Evolutionary conservation across 306 rosid species (phyloP).

Genomic region (Quercus cerris): DNA sequence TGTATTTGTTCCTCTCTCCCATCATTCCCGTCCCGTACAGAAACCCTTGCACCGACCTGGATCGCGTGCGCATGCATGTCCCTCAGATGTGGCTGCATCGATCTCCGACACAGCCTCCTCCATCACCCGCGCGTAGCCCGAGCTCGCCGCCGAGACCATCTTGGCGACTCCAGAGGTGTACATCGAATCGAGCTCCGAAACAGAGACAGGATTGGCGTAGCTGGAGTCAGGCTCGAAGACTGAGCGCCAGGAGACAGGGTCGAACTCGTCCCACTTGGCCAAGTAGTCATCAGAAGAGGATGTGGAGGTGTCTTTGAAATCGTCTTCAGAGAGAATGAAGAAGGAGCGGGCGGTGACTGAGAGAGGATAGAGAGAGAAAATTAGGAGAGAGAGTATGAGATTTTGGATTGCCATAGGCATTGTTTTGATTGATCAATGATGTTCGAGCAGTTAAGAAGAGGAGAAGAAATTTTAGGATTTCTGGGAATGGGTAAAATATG

Average conservation of each 20-base stretch:
- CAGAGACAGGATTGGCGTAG: slow-evolving; percentile 5
- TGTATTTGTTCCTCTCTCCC: slow-evolving; percentile 62
- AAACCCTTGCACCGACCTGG: slow-evolving; percentile 73
- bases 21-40: slow-evolving; percentile 64
- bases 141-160: slow-evolving; percentile 45
- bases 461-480: too few relatives aligned
- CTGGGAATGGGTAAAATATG: too few relatives aligned
- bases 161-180: slow-evolving; percentile 58
- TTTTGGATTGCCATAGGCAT: slow-evolving; percentile 26
- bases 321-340: slow-evolving; percentile 75
- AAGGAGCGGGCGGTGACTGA: slow-evolving; percentile 56
- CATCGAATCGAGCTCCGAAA: slow-evolving; percentile 20
- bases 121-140: slow-evolving; percentile 44
- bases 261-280: slow-evolving; percentile 88
- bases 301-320: slow-evolving; percentile 44
- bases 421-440: neutral
- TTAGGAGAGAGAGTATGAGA: slow-evolving; percentile 29
- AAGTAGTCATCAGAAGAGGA: slow-evolving; percentile 26
- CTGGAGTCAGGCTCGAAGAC: slow-evolving; percentile 59
- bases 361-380: slow-evolving; percentile 36
- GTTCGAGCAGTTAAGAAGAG: too few relatives aligned
- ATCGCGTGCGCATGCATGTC: slow-evolving; percentile 47
- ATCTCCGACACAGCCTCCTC: slow-evolving; percentile 64
- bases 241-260: slow-evolving; percentile 89
- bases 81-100: slow-evolving; percentile 42